Evolutionary conservation across 1,284 basidiomycete species (phyloP).

Genomic region (Stereum hirsutum): DNA sequence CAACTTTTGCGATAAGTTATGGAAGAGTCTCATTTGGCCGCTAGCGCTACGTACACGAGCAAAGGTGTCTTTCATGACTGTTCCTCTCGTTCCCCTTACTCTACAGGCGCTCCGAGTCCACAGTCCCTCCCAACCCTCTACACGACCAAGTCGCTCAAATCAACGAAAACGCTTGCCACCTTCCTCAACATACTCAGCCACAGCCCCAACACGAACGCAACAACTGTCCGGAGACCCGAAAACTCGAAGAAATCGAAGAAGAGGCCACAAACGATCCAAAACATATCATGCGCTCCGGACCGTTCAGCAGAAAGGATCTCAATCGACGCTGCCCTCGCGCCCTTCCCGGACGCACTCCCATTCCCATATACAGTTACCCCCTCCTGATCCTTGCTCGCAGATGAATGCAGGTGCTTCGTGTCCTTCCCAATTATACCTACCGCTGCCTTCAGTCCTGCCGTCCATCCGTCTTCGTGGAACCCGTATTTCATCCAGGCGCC

Average conservation of each 20-base stretch:
- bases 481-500: conserved; percentile 79
- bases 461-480: conserved; percentile 80
- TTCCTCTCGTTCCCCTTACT: no score
- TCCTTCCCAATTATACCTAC: conserved; percentile 9
- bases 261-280: no score
- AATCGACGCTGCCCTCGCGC: background rate
- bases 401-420: no score
- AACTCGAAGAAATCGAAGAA: background rate
- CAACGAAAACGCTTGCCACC: background rate
- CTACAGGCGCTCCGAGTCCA: no score
- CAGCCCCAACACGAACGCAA: background rate
- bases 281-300: no score
- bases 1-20: no score
- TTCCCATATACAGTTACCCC: background rate
- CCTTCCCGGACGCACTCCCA: background rate
- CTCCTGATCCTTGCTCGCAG: background rate
- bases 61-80: no score
- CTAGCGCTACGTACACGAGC: no score
- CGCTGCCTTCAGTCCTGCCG: conserved; percentile 45
- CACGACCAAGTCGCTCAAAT: background rate
- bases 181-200: background rate
- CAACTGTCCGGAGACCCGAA: background rate
- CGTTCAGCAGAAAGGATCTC: no score
- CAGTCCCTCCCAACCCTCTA: no score
- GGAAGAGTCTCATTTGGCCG: no score